Conservation (phyloP, 176 grass and related monocot genomes). For the Lolium multiflorum region DNA sequence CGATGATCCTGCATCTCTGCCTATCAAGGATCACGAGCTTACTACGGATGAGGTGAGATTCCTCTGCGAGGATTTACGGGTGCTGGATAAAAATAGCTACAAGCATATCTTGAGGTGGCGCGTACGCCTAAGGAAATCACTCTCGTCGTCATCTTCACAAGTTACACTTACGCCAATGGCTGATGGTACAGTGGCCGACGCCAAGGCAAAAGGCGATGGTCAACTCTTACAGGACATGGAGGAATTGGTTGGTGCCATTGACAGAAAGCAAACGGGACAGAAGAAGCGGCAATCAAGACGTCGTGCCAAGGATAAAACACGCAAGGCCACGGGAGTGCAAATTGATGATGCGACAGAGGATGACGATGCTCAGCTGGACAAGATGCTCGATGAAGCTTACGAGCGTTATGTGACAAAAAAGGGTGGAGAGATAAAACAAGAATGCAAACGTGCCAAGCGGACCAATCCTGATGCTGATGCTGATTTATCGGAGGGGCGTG, state of each 20-base stretch:
- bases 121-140: constrained; percentile 59
- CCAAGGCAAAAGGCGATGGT: constrained; percentile 67
- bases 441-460: constrained; percentile 67
- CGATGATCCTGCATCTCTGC: constrained; percentile 69
- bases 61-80: constrained; percentile 83
- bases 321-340: constrained; percentile 70
- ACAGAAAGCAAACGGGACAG: constrained; percentile 67
- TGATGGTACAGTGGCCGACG: constrained; percentile 8
- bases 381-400: constrained; percentile 94
- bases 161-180: constrained; percentile 39
- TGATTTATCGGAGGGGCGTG: constrained; percentile 60
- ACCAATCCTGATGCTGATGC: constrained; percentile 61
- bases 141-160: constrained; percentile 36
- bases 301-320: constrained; percentile 76
- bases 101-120: constrained; percentile 98
- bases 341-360: constrained; percentile 93
- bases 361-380: constrained; percentile 60
- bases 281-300: constrained; percentile 78
- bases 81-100: constrained; percentile 95
- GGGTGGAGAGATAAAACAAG: constrained; percentile 70
- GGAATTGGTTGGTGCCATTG: constrained; percentile 71
- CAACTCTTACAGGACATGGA: constrained; percentile 90
- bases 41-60: constrained; percentile 90
- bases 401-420: constrained; percentile 81
- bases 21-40: constrained; percentile 82